Evolutionary conservation across 2,329 filamentous ascomycete genomes (phyloP).

Genomic region (Aspergillus pseudonomiae): DNA sequence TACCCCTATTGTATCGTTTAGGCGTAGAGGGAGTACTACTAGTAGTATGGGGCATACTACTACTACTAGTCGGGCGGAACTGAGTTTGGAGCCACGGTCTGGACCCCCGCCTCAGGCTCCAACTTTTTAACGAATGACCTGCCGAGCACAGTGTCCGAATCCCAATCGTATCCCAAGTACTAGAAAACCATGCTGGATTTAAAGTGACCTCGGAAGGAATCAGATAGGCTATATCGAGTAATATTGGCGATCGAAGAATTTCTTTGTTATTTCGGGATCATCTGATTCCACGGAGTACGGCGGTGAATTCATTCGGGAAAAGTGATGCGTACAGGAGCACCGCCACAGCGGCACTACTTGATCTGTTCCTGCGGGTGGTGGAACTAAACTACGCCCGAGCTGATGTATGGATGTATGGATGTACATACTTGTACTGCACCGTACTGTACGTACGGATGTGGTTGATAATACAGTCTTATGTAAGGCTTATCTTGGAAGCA

Average conservation of each 20-base stretch:
- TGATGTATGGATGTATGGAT: background rate
- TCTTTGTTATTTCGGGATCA: background rate
- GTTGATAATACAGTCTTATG: background rate
- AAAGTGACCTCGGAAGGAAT: background rate
- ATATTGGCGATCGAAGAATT: background rate
- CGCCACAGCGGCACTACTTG: slow-evolving; percentile 8
- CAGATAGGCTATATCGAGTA: background rate
- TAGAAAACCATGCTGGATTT: background rate
- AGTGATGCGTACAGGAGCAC: background rate
- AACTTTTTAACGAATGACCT: background rate
- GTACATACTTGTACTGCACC: background rate
- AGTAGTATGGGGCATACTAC: background rate
- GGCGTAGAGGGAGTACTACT: background rate
- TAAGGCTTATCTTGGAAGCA: background rate
- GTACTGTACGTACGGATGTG: background rate
- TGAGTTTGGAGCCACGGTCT: slow-evolving; percentile 3
- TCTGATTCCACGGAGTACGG: background rate
- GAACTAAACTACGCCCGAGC: background rate
- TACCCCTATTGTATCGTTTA: background rate
- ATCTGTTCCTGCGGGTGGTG: slow-evolving; percentile 7
- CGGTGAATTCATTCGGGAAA: background rate
- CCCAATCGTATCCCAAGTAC: background rate
- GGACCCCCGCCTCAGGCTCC: background rate
- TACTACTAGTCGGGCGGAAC: background rate
- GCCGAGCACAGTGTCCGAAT: background rate